phyloP scores from a whole-genome alignment of 257 asterid species.

The Penstemon eatonii region DNA sequence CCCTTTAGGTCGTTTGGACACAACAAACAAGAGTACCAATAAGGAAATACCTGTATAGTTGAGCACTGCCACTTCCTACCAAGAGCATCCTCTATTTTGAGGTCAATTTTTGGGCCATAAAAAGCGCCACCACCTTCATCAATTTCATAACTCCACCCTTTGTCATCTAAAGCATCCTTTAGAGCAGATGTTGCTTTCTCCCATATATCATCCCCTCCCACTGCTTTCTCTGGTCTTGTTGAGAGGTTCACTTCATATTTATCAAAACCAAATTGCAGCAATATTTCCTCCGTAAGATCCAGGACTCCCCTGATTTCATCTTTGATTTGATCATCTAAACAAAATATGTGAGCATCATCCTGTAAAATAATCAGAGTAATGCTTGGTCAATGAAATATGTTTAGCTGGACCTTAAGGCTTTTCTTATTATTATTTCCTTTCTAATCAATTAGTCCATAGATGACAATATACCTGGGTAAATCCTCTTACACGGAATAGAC shows the following conservation, averaged over 20 bases:
- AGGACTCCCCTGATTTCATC: constrained; percentile 90
- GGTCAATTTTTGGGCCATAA: constrained; percentile 97
- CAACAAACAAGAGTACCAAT: constrained; percentile 8
- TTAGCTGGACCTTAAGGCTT: not conserved
- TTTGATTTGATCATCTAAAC: constrained; percentile 88
- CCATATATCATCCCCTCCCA: constrained; percentile 86
- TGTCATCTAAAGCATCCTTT: constrained; percentile 82
- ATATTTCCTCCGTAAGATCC: constrained; percentile 90
- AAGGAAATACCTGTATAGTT: constrained; percentile 71
- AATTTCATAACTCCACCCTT: constrained; percentile 83
- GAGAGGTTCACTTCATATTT: constrained; percentile 94
- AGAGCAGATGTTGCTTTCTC: constrained; percentile 82
- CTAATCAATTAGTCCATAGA: constrained; percentile 5
- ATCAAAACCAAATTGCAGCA: constrained; percentile 84
- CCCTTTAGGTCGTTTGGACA: not conserved
- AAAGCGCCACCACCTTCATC: constrained; percentile 99
- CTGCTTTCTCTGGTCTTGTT: constrained; percentile 92
- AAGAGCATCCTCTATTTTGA: constrained; percentile 95
- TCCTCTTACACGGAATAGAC: constrained; percentile 95
- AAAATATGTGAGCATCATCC: constrained; percentile 98
- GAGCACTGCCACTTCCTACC: constrained; percentile 99
- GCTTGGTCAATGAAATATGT: not conserved
- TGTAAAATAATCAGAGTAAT: constrained; percentile 38
- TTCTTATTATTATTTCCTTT: not conserved
- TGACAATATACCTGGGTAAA: constrained; percentile 74